Base-by-base conservation (phyloP, 345 rosid species). In the Turritis glabra region DNA sequence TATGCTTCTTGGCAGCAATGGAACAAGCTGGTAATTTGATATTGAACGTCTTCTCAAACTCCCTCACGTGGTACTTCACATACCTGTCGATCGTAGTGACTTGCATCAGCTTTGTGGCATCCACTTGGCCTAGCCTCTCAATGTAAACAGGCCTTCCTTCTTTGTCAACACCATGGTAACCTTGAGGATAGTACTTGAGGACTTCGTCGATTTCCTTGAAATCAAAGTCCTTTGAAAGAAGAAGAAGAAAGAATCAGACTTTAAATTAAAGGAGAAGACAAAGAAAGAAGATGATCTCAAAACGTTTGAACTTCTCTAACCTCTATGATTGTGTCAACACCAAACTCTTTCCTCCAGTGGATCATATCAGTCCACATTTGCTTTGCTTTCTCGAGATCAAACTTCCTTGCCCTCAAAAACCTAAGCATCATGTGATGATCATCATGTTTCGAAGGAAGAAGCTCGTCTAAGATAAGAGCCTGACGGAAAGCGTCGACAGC, bases 291-390 rank as follows among this genome's bases (percentile, higher is more conserved):
- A 63, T 27, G 71, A 41, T 68, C 8, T 29, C 12, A 2, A 62
- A 11, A 27, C 3, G 2, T n/a, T 29, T 15, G 19, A 35, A 17
- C 8, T 32, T 35, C n/a, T 37, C 14, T 35, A 67, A 93, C 98
- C 90, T 86, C 97, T 82, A 89, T 78, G 77, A 91, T 80, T 50
- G 92, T 79, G 76, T 93, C 98, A 38, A 84, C 86, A 46, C 88
- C 88, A 72, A 89, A 89, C 6, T 93, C 96, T 68, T 74, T 87
- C 84, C 97, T 85, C 98, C 98, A 93, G 9, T 86, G 76, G 44
- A 93, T 82, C 97, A 91, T 91, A 73, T 90, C 92, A 66, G 74
- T 53, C 98, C 98, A 93, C 97, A 91, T 91, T 76, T 88, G 90
- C 87, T 94, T 91, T 8, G 98, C 72, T 71, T 91, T 94, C 51